A percentile compares a stretch with the other conserved stretches of the same genome.
Conservation (phyloP, 2,329 filamentous ascomycete genomes). For the Penicillium occitanis region DNA sequence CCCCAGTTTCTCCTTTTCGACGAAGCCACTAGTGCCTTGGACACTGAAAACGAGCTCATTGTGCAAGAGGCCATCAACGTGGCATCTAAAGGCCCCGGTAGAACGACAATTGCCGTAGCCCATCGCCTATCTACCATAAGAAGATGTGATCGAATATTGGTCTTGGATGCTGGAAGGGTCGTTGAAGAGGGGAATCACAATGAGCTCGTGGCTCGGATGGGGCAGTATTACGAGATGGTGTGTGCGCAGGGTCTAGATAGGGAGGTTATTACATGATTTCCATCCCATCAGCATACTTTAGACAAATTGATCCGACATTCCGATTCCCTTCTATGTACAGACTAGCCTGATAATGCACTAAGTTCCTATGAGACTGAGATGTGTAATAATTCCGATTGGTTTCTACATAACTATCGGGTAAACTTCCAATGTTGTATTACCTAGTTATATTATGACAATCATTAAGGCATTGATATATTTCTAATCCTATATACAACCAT, state of each 20-base stretch:
- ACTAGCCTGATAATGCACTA: neutral
- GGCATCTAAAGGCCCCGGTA: conserved; percentile 53
- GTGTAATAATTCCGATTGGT: neutral
- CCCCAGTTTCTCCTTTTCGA: conserved; percentile 79
- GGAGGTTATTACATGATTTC: neutral
- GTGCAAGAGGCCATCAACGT: conserved; percentile 69
- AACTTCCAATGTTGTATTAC: neutral
- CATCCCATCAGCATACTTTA: neutral
- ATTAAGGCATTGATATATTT: neutral
- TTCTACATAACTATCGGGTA: neutral
- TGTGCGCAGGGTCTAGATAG: neutral
- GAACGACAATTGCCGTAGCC: conserved; percentile 84
- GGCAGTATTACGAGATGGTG: neutral
- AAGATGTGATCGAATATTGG: conserved; percentile 70
- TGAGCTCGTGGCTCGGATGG: conserved; percentile 54
- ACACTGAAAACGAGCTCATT: conserved; percentile 81
- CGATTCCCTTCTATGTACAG: neutral
- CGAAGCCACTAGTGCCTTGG: conserved; percentile 81
- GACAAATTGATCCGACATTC: neutral
- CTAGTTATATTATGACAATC: neutral
- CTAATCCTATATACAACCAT: neutral
- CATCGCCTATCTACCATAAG: conserved; percentile 85
- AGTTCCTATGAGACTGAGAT: neutral
- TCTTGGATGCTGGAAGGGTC: conserved; percentile 74
- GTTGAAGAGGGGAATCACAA: conserved; percentile 80